Base-by-base conservation (phyloP, 2,329 filamentous ascomycete species). In the Trichoderma arundinaceum region DNA sequence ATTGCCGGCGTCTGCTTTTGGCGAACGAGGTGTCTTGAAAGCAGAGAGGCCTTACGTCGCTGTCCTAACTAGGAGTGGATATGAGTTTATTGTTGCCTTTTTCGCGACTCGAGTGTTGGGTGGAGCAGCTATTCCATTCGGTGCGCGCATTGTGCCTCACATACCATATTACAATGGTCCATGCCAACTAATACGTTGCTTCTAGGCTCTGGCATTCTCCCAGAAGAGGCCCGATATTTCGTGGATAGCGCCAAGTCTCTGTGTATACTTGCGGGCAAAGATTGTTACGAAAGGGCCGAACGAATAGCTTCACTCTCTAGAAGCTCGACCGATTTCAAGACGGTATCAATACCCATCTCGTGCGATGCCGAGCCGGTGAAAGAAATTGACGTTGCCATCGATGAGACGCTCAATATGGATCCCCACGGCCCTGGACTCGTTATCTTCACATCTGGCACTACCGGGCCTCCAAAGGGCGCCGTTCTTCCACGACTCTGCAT, bases 381-480 rank as follows among this genome's bases (percentile, higher is more conserved):
- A 1, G 38, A 44, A 2, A 19, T 64, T 33, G 49, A 60, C 6
- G 41, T 70, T 28, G 51, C 15, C 4, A 68, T 71, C 19, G 64
- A 64, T 13, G 35, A 69, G 13, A 51, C n/a, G 2, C 57, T 66
- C 1, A 32, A 46, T 4, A n/a, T 71, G 48, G 66, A 67, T 19
- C 53, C 63, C 1, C 12, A 32, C 4, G 65, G 70, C 1, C 71
- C 70, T 0, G 70, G 70, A 0, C 38, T 72, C 90, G 90, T 83
- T 51, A 74, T 83, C 19, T 83, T 83, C 71, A 83, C 81, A 17
- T 82, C 80, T 66, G 82, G 82, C 15, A 84, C 81, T 10, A 83
- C 81, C 0, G 80, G 79, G 4, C 70, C 76, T 0, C 80, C 82
- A 4, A 84, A 84, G 69, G 80, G 77, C 66, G 91, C 92, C 1